Evolutionary conservation across 495 filamentous ascomycete genomes (phyloP), one percentile per base, ranked within the genome.

Genomic region (Letharia lupina): DNA sequence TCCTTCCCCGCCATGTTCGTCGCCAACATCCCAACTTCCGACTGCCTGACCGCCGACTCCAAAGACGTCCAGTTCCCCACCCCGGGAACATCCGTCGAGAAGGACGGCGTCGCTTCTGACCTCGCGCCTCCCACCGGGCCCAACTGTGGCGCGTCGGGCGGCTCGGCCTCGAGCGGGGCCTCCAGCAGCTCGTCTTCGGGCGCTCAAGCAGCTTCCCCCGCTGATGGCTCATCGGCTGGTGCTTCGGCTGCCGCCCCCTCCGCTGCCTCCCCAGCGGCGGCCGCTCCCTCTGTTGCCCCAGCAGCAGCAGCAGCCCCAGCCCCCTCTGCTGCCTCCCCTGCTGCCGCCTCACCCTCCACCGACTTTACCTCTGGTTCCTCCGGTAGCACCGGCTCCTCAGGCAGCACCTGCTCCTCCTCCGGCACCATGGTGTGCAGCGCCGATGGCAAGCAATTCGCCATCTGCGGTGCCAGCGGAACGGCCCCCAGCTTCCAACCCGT

Each of bases 1-100:
- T 58, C 58, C 8, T 70, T 67, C 45, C 87, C 87, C 0, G 73
- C 79, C 10, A 75, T 88, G 63, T 88, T 87, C 72, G 70, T 80
- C 8, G 85, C 86, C 63, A 88, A 89, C 63, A 74, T 88, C 41
- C 71, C 73, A 13, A 67, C 47, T 13, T 62, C 62, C 23, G 68
- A 66, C n/a, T 76, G 77, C 65, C 65, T 63, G n/a, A 76, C 77
- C 20, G 68, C 69, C 6, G 76, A 77, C 35, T 64, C 68, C 2
- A 52, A 73, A 10, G 56, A 73, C 33, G 15, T 65, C 13, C 39
- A 54, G 12, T 72, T 70, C 33, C 70, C 70, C 23, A 40, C 68
- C 35, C 70, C 70, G 11, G 70, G 70, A 31, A 11, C 44, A 16
- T 68, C 62, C 2, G 63, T 72, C 41, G 61, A 70, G 52, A 56